Percentiles rank a stretch among this genome's conserved stretches.
Conservation (phyloP, 257 asterid genomes). For the Mentha longifolia region DNA sequence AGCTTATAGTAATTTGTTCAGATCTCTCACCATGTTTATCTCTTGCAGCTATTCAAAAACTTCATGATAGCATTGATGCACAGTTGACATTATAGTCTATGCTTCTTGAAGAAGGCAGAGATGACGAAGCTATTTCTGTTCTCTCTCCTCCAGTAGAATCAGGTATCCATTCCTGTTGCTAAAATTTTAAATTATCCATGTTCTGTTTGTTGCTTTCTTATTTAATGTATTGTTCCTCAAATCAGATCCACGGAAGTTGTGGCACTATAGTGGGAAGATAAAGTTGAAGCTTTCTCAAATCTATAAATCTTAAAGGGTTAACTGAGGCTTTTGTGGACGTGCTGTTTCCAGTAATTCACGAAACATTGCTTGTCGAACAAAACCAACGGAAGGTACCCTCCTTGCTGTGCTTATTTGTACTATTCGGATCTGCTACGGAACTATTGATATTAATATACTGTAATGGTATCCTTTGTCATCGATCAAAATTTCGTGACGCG, state of each 20-base stretch:
- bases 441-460: background rate
- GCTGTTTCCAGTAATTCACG: constrained; percentile 73
- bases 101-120: constrained; percentile 80
- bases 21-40: constrained; percentile 22
- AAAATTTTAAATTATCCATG: constrained; percentile 24
- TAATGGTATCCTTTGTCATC: background rate
- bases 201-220: constrained; percentile 31
- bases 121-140: constrained; percentile 82
- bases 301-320: constrained; percentile 69
- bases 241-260: constrained; percentile 45
- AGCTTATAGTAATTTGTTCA: constrained; percentile 14
- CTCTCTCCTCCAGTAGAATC: constrained; percentile 75
- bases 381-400: constrained; percentile 59
- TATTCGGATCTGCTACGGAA: constrained; percentile 4
- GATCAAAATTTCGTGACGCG: background rate
- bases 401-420: constrained; percentile 13
- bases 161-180: constrained; percentile 38
- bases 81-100: constrained; percentile 68
- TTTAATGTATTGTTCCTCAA: constrained; percentile 33
- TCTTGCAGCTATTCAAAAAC: constrained; percentile 57
- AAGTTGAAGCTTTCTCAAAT: constrained; percentile 80
- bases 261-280: constrained; percentile 83
- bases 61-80: constrained; percentile 64
- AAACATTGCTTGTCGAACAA: constrained; percentile 62
- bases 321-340: constrained; percentile 64